These are phyloP conservation scores for Psidium friedrichsthalianum DNA, from an alignment of 345 rosid genomes.

Conservation along the genomic window DNA sequence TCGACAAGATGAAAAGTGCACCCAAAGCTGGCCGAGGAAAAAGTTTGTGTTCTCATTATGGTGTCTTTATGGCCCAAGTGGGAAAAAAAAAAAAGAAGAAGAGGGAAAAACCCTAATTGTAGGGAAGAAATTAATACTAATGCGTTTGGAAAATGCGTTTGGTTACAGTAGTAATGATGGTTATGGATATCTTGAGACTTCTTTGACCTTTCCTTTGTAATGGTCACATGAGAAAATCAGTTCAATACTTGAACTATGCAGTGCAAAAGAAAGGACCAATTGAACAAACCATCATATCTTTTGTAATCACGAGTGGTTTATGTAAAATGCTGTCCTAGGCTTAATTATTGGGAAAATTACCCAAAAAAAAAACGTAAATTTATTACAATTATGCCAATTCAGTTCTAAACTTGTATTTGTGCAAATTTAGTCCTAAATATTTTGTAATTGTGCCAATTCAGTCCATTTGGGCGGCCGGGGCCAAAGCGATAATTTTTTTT, in stretches of 20 bases:
- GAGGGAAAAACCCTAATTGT: neutral
- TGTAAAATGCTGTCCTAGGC: neutral
- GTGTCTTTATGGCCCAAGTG: neutral
- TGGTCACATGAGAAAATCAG: neutral
- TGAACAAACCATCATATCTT: neutral
- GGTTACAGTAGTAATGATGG: neutral
- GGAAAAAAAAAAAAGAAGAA: no score
- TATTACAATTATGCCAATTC: no score
- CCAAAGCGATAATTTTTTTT: no score
- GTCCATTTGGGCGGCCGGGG: no score
- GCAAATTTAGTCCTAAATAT: no score
- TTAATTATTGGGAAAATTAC: neutral
- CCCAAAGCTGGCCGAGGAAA: neutral
- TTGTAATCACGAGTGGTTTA: neutral
- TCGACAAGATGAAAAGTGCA: neutral
- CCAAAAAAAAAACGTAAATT: no score
- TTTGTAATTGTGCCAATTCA: no score
- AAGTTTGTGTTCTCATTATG: neutral
- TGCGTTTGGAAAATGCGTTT: accelerated
- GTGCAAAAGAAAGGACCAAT: neutral
- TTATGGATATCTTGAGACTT: neutral
- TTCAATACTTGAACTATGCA: neutral
- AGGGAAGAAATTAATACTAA: neutral
- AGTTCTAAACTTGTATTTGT: no score
- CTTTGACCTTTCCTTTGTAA: neutral